Evolutionary conservation across 2,329 filamentous ascomycete genomes (phyloP), one percentile per base, ranked within the genome.

Genomic region (Thelonectria blattea): DNA sequence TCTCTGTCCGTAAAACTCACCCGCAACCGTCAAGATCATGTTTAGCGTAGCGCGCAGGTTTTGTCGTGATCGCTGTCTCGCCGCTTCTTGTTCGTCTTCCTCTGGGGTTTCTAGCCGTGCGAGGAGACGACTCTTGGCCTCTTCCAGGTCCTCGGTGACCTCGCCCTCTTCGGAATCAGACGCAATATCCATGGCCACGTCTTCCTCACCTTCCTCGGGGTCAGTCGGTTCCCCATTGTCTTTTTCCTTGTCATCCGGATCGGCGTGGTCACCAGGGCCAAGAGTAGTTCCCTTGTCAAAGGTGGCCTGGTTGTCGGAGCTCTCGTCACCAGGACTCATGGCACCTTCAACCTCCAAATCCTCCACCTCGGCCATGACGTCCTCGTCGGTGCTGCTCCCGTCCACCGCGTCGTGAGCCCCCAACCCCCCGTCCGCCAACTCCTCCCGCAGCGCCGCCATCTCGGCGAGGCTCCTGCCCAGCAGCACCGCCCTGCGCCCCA

Each of bases 21-120:
- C 93, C 49, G 91, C 89, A 37, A 97, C 84, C 0, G 91, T 95
- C 67, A 97, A 80, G 54, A 97, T 91, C 92, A 96, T 96, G 76
- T 96, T 93, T 34, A 97, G 81, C 42, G 92, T 93, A n/a, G 88
- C 89, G 27, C 85, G 81, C 79, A 81, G 82, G 72, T 83, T 86
- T 69, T 80, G 75, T 41, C 76, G 78, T 41, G 73, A 73, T n/a
- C 79, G 73, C 37, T 70, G 65, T 59, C 66, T 67, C 3, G 71
- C 68, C 3, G 64, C 66, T 51, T 75, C 70, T 46, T 68, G 69
- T 24, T 73, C 56, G 8, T 64, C 61, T n/a, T 64, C 58, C 17
- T 69, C 61, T 56, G 1, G 65, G 59, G 18, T 66, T 66, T 78
- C 74, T 15, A 87, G 73, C 54, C 75, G 76, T 1, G 78, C 77